Base-by-base conservation (phyloP, 768 basidiomycete species). In the Butyriboletus loyo region DNA sequence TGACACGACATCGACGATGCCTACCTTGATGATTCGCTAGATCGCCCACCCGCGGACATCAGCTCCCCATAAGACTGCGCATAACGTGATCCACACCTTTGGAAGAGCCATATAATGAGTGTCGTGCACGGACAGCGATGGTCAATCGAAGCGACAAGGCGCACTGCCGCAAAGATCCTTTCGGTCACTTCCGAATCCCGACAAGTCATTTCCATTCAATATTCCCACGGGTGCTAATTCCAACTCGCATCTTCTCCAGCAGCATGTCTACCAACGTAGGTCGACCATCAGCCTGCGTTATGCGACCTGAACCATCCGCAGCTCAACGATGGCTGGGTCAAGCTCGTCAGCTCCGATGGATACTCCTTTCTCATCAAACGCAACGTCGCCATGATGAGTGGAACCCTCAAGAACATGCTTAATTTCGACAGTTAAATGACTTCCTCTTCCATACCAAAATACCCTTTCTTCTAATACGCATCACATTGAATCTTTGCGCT, bases 381-480 rank as follows among this genome's bases (percentile, higher is more conserved):
- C 34, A 88, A 81, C 54, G 80, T 92, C 15, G 91, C 89, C 14
- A 75, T 82, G 48, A 77, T 79, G 13, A 94, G 92, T 60, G 91
- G 87, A 10, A 93, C 88, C 0, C 82, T 97, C 70, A 81, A 81
- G 60, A 85, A 82, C 64, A 92, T 88, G 83, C 72, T 96, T 56
- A 88, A 86, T 64, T 77, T 80, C 31, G 80, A 83, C 49, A 83
- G 90, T 89, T 42, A 53, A 34, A 53, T 56, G 56, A 79, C 68
- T 38, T 49, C 28, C 39, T 36, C 48, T 61, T 56, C 40, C 36
- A 46, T 51, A 32, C 49, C 32, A 17, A 39, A 39, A 24, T n/a
- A 30, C 41, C 35, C 44, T 48, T 43, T 45, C 52, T 62, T 55
- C 57, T 57, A 31, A 55, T 45, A 37, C 22, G 5, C 49, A 39